These are phyloP conservation scores for Leccinum fibrillosum DNA, from an alignment of 768 basidiomycete genomes.

Conservation along the genomic window DNA sequence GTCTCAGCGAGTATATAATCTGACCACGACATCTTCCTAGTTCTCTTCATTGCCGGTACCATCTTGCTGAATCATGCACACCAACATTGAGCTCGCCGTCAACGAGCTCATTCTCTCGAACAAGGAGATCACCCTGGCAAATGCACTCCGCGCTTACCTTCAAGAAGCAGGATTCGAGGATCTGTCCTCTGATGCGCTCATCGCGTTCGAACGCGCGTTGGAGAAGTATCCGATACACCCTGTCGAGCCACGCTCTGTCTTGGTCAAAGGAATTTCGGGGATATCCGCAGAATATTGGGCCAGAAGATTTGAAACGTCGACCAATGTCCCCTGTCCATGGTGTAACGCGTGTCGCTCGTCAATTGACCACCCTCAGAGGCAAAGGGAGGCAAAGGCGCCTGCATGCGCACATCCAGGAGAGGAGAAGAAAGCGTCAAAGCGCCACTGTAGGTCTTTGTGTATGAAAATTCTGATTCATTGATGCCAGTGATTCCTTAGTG, in stretches of 20 bases:
- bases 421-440: not conserved
- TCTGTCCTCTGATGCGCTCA: conserved; percentile 7
- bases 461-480: not conserved
- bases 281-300: conserved; percentile 10
- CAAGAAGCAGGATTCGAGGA: conserved; percentile 9
- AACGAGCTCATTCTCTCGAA: conserved; percentile 5
- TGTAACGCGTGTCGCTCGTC: conserved; percentile 1
- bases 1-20: conserved; percentile 1
- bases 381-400: not conserved
- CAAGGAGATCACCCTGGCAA: conserved; percentile 6
- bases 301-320: not conserved
- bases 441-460: conserved; percentile 7
- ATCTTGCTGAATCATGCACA: conserved; percentile 5
- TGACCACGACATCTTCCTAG: not conserved
- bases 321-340: not conserved
- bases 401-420: not conserved
- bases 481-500: not conserved
- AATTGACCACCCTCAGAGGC: not conserved
- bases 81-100: conserved; percentile 14
- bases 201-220: conserved; percentile 14
- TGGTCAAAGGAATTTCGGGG: not conserved
- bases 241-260: conserved; percentile 1
- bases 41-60: not conserved
- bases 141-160: conserved; percentile 10
- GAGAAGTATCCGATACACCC: conserved; percentile 13